Percentiles rank a stretch among this genome's conserved stretches.
These are phyloP conservation scores for Solanum chiquidenum DNA, from an alignment of 257 asterid species.

Conservation along the genomic window DNA sequence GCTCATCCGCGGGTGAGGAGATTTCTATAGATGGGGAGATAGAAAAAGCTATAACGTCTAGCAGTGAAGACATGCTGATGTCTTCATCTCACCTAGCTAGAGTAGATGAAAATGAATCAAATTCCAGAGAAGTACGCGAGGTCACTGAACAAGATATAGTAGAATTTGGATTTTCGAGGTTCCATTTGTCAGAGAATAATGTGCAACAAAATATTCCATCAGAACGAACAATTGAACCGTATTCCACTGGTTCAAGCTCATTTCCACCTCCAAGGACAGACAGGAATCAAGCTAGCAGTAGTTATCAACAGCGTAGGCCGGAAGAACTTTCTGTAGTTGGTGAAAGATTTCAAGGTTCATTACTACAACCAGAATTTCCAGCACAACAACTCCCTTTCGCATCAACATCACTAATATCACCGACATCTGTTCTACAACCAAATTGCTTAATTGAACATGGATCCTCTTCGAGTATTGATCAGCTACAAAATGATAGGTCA, in stretches of 20 bases:
- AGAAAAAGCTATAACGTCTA: slow-evolving; percentile 15
- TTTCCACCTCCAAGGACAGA: slow-evolving; percentile 12
- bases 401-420: background rate
- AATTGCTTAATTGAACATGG: background rate
- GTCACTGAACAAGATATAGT: slow-evolving; percentile 9
- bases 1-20: slow-evolving; percentile 37
- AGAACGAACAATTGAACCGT: slow-evolving; percentile 4
- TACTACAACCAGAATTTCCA: background rate
- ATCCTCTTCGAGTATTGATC: background rate
- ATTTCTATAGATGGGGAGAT: slow-evolving; percentile 18
- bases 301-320: background rate
- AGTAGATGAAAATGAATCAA: slow-evolving; percentile 26
- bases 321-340: background rate
- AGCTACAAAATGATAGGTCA: background rate
- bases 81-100: slow-evolving; percentile 16
- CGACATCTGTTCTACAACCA: background rate
- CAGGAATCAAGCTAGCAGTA: background rate
- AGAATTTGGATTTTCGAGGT: slow-evolving; percentile 26
- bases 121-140: slow-evolving; percentile 23
- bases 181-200: slow-evolving; percentile 2
- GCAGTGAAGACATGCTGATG: slow-evolving; percentile 18
- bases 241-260: slow-evolving; percentile 1
- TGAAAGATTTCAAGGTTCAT: background rate
- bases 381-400: background rate
- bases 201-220: background rate